phyloP scores from a whole-genome alignment of 2,329 filamentous ascomycete species.

The Bipolaris victoriae region DNA sequence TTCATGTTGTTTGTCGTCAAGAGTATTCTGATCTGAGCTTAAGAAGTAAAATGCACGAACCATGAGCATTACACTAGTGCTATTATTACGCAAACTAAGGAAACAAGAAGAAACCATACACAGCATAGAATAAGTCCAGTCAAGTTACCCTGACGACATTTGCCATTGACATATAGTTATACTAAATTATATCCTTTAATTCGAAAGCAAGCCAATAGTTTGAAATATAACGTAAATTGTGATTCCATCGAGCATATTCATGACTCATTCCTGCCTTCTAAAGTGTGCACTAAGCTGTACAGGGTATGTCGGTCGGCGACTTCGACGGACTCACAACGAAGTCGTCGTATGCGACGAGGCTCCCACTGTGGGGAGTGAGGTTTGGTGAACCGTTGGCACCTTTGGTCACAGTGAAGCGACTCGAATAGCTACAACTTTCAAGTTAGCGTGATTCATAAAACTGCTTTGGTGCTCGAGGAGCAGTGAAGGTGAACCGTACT shows the following conservation, averaged over 20 bases:
- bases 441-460: not conserved
- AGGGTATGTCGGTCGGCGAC: constrained; percentile 7
- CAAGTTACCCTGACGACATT: not conserved
- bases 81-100: not conserved
- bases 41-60: not conserved
- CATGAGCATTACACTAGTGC: not conserved
- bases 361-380: constrained; percentile 5
- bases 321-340: constrained; percentile 1
- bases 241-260: not conserved
- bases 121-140: not conserved
- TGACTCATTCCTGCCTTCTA: not conserved
- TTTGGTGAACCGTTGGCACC: not conserved
- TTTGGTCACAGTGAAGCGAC: constrained; percentile 8
- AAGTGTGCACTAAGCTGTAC: not conserved
- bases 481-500: constrained; percentile 2
- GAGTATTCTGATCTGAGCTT: not conserved
- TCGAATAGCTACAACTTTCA: constrained; percentile 4
- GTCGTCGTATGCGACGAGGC: constrained; percentile 6
- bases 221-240: not conserved
- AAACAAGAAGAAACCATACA: not conserved
- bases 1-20: not conserved
- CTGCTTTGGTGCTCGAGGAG: not conserved
- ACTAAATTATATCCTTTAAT: not conserved
- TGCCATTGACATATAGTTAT: not conserved
- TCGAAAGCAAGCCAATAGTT: not conserved